These are phyloP conservation scores for Kokia cookei DNA, from an alignment of 441 rosid genomes.

Conservation along the genomic window DNA sequence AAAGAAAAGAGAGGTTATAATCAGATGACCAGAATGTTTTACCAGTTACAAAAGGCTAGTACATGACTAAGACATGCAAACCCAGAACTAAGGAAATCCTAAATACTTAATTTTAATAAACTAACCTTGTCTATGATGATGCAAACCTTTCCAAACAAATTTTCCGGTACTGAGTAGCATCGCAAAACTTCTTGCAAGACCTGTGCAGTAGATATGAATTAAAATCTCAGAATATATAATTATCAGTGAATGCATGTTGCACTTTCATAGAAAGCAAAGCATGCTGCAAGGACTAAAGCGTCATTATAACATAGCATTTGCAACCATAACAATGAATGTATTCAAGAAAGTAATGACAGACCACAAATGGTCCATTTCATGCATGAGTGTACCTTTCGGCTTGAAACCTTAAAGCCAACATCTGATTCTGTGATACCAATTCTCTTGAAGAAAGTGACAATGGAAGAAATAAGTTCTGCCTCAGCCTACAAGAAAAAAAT, in stretches of 20 bases:
- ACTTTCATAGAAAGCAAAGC: background rate
- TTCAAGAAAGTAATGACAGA: background rate
- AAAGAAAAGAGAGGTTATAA: background rate
- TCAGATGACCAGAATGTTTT: background rate
- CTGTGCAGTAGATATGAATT: constrained; percentile 29
- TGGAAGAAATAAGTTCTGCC: constrained; percentile 84
- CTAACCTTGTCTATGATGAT: constrained; percentile 88
- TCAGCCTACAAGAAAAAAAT: constrained; percentile 51
- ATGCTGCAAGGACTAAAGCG: background rate
- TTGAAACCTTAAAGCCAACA: constrained; percentile 86
- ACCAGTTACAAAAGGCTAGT: background rate
- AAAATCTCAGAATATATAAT: background rate
- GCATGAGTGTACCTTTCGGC: constrained; percentile 61
- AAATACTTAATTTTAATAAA: constrained; percentile 7
- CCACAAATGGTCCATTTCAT: background rate
- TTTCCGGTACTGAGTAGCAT: constrained; percentile 46
- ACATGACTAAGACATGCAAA: background rate
- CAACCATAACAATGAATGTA: background rate
- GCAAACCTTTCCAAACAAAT: constrained; percentile 71
- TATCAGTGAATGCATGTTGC: background rate
- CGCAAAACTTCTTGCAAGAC: constrained; percentile 58
- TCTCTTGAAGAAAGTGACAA: constrained; percentile 67
- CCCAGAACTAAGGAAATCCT: background rate
- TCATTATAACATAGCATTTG: background rate
- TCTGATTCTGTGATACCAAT: constrained; percentile 77